phyloP scores from a whole-genome alignment of 2,329 filamentous ascomycete species.

The Drechslera avenae region DNA sequence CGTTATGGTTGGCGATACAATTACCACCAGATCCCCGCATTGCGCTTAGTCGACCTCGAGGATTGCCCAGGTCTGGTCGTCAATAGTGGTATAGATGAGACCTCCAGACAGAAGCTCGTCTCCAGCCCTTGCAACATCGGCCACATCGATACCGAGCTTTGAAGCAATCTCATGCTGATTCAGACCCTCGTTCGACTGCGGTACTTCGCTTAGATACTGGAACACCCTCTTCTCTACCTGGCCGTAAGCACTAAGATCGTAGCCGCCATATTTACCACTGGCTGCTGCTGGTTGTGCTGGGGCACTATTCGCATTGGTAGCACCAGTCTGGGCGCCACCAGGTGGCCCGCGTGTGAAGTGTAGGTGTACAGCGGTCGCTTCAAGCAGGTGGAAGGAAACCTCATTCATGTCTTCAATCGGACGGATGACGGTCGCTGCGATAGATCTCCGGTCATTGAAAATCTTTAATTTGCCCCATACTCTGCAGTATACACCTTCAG shows the following conservation, averaged over 20 bases:
- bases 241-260: slow-evolving; percentile 44
- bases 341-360: slow-evolving; percentile 76
- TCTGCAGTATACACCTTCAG: slow-evolving; percentile 79
- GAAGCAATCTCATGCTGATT: slow-evolving; percentile 78
- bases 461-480: slow-evolving; percentile 83
- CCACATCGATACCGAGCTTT: slow-evolving; percentile 66
- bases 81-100: slow-evolving; percentile 85
- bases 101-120: slow-evolving; percentile 78
- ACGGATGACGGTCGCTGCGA: slow-evolving; percentile 80
- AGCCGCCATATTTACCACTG: slow-evolving; percentile 43
- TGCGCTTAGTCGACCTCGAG: slow-evolving; percentile 61
- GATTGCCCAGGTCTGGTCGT: slow-evolving; percentile 90
- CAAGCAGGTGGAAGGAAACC: slow-evolving; percentile 87
- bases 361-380: slow-evolving; percentile 87
- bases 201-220: slow-evolving; percentile 67
- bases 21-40: neutral
- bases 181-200: slow-evolving; percentile 80
- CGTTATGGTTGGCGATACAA: neutral
- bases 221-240: slow-evolving; percentile 73
- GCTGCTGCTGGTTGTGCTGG: slow-evolving; percentile 25
- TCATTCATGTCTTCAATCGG: slow-evolving; percentile 87
- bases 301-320: slow-evolving; percentile 37
- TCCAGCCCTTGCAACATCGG: slow-evolving; percentile 75
- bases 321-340: slow-evolving; percentile 49
- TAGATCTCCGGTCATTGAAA: slow-evolving; percentile 81